phyloP scores from a whole-genome alignment of 2,329 filamentous ascomycete species.

The Hypoxylon sp. region DNA sequence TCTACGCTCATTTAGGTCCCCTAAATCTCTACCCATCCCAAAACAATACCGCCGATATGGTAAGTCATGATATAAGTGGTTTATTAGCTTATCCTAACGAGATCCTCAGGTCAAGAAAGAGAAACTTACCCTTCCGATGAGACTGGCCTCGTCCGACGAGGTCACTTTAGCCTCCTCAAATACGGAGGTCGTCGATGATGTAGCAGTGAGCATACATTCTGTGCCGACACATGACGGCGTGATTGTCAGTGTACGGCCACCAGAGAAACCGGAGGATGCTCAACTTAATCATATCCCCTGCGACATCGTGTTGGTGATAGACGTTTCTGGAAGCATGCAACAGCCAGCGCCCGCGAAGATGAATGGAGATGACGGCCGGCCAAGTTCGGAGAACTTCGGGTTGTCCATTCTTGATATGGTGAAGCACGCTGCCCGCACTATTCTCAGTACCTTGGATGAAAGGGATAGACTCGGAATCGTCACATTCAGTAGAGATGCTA shows the following conservation, averaged over 20 bases:
- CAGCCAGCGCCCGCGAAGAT: constrained; percentile 60
- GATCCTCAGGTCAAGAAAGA: constrained; percentile 10
- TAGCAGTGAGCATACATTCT: constrained; percentile 54
- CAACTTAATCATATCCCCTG: constrained; percentile 61
- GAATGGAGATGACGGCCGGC: constrained; percentile 52
- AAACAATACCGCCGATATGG: constrained; percentile 12
- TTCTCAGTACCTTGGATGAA: constrained; percentile 67
- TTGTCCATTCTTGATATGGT: constrained; percentile 69
- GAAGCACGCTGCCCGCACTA: constrained; percentile 70
- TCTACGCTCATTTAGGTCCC: neutral
- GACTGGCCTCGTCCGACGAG: neutral
- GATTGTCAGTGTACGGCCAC: constrained; percentile 62
- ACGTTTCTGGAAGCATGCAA: constrained; percentile 70
- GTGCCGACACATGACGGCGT: constrained; percentile 56
- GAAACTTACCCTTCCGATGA: neutral
- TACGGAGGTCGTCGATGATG: constrained; percentile 21
- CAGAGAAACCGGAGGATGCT: constrained; percentile 50
- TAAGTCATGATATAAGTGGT: constrained; percentile 2
- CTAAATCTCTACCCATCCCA: neutral
- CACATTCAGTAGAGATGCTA: constrained; percentile 61
- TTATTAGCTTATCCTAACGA: constrained; percentile 1
- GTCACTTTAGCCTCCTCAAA: neutral
- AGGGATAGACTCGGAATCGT: constrained; percentile 69
- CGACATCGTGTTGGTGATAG: constrained; percentile 72
- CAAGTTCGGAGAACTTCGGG: constrained; percentile 59